A percentile compares a stretch with the other conserved stretches of the same genome.
Conservation (phyloP, 2,329 filamentous ascomycete genomes). For the Clarireedia sp. region DNA sequence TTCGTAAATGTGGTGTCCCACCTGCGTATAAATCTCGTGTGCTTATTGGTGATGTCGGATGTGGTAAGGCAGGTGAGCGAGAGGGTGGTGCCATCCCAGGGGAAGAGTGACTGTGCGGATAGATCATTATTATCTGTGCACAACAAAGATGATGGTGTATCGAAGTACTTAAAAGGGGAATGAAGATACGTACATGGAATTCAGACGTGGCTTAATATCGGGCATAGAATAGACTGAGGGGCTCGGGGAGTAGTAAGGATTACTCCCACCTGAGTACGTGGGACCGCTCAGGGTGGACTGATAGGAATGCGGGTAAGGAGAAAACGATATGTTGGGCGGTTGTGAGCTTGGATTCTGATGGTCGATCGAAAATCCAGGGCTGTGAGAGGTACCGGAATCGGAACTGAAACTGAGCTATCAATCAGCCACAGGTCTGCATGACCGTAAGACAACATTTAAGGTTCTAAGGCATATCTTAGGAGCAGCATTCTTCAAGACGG, state of each 20-base stretch:
- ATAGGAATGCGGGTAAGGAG: conserved; percentile 27
- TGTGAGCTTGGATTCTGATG: conserved; percentile 24
- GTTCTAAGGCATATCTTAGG: conserved; percentile 16
- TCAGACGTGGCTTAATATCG: conserved; percentile 29
- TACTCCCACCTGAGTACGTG: conserved; percentile 26
- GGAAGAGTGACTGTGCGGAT: conserved; percentile 23
- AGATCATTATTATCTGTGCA: conserved; percentile 26
- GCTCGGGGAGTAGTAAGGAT: conserved; percentile 25
- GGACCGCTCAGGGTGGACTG: conserved; percentile 25
- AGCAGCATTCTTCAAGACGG: conserved; percentile 11
- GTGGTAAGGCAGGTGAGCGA: conserved; percentile 27
- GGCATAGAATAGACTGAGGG: conserved; percentile 27
- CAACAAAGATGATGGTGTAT: conserved; percentile 13
- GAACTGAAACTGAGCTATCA: conserved; percentile 27
- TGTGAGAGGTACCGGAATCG: conserved; percentile 28
- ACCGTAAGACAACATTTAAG: conserved; percentile 26
- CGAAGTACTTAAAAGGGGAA: conserved; percentile 14
- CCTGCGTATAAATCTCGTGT: conserved; percentile 28
- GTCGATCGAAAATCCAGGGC: conserved; percentile 30
- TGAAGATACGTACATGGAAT: conserved; percentile 25
- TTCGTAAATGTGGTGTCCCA: conserved; percentile 25
- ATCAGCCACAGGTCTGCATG: conserved; percentile 26
- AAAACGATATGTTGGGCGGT: conserved; percentile 25
- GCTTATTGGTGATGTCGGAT: conserved; percentile 25
- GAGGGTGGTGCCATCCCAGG: conserved; percentile 28